Conservation (phyloP, 176 grass and related monocot genomes). For the Hyparrhenia diplandra region DNA sequence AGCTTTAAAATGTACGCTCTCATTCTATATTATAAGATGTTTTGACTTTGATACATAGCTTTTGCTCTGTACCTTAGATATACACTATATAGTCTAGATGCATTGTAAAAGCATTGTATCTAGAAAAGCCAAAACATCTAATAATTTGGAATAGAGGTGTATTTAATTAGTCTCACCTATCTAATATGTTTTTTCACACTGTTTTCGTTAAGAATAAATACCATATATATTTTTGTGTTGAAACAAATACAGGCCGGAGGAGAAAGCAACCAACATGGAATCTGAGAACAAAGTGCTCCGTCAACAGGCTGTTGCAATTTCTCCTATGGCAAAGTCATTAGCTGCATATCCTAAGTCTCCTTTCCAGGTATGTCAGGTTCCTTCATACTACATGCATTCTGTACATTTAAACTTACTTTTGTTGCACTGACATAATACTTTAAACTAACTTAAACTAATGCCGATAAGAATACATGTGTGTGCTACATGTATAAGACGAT, state of each 20-base stretch:
- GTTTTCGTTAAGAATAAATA: conserved; percentile 20
- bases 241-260: conserved; percentile 63
- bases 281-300: conserved; percentile 96
- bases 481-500: too few relatives aligned
- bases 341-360: conserved; percentile 66
- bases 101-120: background rate
- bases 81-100: background rate
- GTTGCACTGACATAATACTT: conserved; percentile 22
- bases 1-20: background rate
- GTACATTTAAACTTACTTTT: conserved; percentile 7
- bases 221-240: background rate
- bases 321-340: conserved; percentile 82
- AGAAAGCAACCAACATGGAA: conserved; percentile 89
- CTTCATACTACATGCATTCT: conserved; percentile 19
- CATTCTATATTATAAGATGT: background rate
- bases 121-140: background rate
- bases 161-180: conserved; percentile 11
- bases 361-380: conserved; percentile 27
- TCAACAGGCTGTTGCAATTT: conserved; percentile 91
- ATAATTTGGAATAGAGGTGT: background rate
- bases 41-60: background rate
- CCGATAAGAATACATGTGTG: too few relatives aligned
- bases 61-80: background rate
- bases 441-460: too few relatives aligned
- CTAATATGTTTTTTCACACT: conserved; percentile 12